Evolutionary conservation across 2,329 filamentous ascomycete genomes (phyloP), one percentile per base, ranked within the genome.

Genomic region (Trichoderma afroharzianum): DNA sequence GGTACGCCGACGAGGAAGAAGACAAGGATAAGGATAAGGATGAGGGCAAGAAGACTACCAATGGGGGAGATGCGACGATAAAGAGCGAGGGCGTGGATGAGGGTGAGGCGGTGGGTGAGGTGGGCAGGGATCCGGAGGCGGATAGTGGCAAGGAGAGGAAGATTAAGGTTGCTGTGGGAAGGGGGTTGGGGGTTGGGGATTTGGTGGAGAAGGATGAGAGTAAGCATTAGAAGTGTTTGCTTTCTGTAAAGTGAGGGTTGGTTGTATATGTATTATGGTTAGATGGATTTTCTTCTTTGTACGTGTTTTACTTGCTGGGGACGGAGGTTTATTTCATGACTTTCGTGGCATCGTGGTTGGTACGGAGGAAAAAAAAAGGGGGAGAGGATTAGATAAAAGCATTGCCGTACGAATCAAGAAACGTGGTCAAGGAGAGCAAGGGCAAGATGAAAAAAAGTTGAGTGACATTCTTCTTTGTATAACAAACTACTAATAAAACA

Each of bases 151-250:
- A 80, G 64, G 86, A 88, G 67, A 90, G 88, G 80, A 93, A 92
- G 89, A 87, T 92, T 74, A 95, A 93, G 83, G 93, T 97, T 73
- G 95, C 94, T 83, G 92, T 98, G 64, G 95, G 95, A 18, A 85
- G 94, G 77, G 88, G 86, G 1, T 80, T 97, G 63, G 95, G 95
- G 2, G 94, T 97, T 0, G 92, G 91, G 3, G 91, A 92, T 75
- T 81, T 94, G 78, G 91, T 94, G 26, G 92, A 94, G 84, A 90
- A 88, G 83, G 88, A 88, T 74, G 91, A 92, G 82, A 86, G 76
- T 24, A 80, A 81, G 76, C 72, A 78, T 47, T 78, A 70, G 73
- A n/a, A 26, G 47, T n/a, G 9, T 58, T 58, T 32, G 5, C 33
- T 36, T 14, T 36, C 43, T 43, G 39, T 43, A 5, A 0, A 47